Percentiles rank a stretch among this genome's conserved stretches.
Conservation (phyloP, 371 early-diverging fungal species). For the Lichtheimia ramosa region DNA sequence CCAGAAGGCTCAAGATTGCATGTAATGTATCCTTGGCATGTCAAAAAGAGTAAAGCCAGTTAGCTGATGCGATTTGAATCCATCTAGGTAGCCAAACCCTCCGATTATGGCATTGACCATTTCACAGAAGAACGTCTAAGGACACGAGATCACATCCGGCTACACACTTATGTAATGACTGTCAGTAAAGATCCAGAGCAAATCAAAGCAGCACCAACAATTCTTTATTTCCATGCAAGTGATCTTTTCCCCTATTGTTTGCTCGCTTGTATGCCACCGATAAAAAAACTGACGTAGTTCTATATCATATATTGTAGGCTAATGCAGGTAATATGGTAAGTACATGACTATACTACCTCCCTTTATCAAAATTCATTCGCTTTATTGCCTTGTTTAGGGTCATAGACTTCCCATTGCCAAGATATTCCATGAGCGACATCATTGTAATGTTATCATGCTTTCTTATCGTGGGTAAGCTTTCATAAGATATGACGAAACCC, state of each 20-base stretch:
- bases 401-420: conserved; percentile 89
- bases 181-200: conserved; percentile 51
- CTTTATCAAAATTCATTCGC: not conserved
- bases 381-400: conserved; percentile 50
- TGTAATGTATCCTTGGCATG: conserved; percentile 17
- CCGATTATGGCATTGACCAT: conserved; percentile 66
- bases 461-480: conserved; percentile 89
- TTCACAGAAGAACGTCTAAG: conserved; percentile 74
- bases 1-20: conserved; percentile 42
- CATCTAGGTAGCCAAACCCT: conserved; percentile 70
- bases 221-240: conserved; percentile 83
- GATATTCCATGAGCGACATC: conserved; percentile 60
- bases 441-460: conserved; percentile 91
- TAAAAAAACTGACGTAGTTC: not conserved
- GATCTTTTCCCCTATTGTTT: not conserved
- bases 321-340: conserved; percentile 94
- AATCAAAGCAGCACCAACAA: conserved; percentile 65
- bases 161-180: conserved; percentile 80
- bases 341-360: not conserved
- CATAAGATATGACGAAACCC: too few species aligned
- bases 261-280: too few species aligned
- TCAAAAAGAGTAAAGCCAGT: not conserved
- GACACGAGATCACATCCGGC: conserved; percentile 76
- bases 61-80: too few species aligned
- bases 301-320: conserved; percentile 47